Conservation (phyloP, 2,329 filamentous ascomycete genomes). For the Paecilomyces fulvus region DNA sequence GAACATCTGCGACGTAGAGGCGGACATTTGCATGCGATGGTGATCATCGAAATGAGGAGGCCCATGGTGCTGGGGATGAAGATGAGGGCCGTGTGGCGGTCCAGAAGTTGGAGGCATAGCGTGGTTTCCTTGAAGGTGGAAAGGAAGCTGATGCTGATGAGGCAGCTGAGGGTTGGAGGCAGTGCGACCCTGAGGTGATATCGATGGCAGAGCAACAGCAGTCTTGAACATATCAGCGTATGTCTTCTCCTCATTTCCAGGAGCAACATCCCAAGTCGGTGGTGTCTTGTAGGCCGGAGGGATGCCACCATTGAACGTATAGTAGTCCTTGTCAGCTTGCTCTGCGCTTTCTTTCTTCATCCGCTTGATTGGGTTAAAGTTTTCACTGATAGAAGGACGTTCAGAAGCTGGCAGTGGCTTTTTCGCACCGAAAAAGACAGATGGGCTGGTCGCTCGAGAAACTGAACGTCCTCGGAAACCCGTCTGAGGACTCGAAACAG, state of each 20-base stretch:
- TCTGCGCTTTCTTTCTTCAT: constrained; percentile 57
- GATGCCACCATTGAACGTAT: constrained; percentile 71
- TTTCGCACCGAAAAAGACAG: constrained; percentile 56
- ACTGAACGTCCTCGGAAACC: constrained; percentile 44
- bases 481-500: constrained; percentile 62
- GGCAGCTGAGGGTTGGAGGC: constrained; percentile 59
- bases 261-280: constrained; percentile 71
- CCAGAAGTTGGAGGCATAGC: constrained; percentile 60
- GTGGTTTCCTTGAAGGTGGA: constrained; percentile 67
- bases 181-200: constrained; percentile 61
- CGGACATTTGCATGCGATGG: constrained; percentile 78
- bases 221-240: constrained; percentile 75
- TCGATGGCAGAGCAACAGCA: constrained; percentile 50
- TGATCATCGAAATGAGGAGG: constrained; percentile 69
- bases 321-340: constrained; percentile 49
- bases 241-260: constrained; percentile 65
- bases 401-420: constrained; percentile 58
- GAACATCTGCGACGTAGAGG: constrained; percentile 73
- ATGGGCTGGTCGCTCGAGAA: constrained; percentile 41
- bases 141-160: constrained; percentile 76
- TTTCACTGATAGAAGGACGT: constrained; percentile 44
- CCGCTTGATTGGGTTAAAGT: constrained; percentile 60
- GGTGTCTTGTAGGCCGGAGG: constrained; percentile 74
- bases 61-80: constrained; percentile 64
- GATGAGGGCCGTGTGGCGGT: constrained; percentile 67